Evolutionary conservation across 805 yeast genomes (phyloP).

Genomic region (Candida peoriensis): DNA sequence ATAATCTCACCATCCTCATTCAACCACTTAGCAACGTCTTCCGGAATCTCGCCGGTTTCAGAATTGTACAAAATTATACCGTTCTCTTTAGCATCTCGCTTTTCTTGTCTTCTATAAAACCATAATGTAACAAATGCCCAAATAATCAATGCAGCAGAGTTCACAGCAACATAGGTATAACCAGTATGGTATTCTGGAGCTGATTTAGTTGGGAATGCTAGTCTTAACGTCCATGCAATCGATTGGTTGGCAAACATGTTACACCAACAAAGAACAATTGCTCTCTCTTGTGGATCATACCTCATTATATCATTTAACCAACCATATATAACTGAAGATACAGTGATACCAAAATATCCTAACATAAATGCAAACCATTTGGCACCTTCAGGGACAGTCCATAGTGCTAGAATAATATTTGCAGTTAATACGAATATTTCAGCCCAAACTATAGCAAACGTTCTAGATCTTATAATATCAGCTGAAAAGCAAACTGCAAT

Average conservation of each 20-base stretch:
- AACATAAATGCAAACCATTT: slow-evolving; percentile 51
- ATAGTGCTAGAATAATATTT: slow-evolving; percentile 40
- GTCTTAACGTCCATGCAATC: slow-evolving; percentile 42
- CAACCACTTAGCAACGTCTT: slow-evolving; percentile 5
- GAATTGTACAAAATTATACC: slow-evolving; percentile 32
- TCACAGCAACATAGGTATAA: slow-evolving; percentile 31
- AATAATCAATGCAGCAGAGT: slow-evolving; percentile 18
- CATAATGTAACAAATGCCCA: slow-evolving; percentile 11
- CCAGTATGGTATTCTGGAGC: slow-evolving; percentile 54
- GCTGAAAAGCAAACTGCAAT: slow-evolving; percentile 8
- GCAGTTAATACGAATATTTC: slow-evolving; percentile 41
- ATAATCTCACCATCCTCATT: background rate
- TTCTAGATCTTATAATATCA: slow-evolving; percentile 36
- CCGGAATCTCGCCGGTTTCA: slow-evolving; percentile 15
- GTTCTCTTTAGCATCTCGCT: slow-evolving; percentile 29
- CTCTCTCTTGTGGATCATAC: slow-evolving; percentile 46
- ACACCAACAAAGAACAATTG: slow-evolving; percentile 39
- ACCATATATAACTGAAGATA: slow-evolving; percentile 29
- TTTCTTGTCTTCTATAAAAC: slow-evolving; percentile 35
- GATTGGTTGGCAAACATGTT: slow-evolving; percentile 48
- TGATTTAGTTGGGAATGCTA: slow-evolving; percentile 35
- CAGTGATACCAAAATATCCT: slow-evolving; percentile 1
- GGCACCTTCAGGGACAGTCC: slow-evolving; percentile 45
- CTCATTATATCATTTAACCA: slow-evolving; percentile 58
- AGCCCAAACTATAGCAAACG: slow-evolving; percentile 38